These are phyloP conservation scores for Sechiopsis laciniata DNA, from an alignment of 306 rosid species.

Conservation along the genomic window DNA sequence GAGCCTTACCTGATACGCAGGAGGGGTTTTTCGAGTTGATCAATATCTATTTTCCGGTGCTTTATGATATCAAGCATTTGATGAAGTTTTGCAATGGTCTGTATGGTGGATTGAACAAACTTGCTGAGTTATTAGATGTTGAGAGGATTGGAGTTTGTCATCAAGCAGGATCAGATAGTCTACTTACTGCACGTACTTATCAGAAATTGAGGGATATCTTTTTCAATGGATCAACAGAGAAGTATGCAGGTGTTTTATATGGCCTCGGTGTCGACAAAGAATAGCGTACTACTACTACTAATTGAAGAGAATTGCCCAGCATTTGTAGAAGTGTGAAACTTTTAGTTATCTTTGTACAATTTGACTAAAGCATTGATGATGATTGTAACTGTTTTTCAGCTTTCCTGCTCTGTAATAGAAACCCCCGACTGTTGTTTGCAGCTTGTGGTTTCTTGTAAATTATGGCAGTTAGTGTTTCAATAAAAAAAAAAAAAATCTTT, in stretches of 20 bases:
- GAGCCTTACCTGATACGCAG: slow-evolving; percentile 42
- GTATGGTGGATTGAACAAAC: slow-evolving; percentile 66
- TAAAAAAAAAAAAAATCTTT: slow-evolving; percentile 24
- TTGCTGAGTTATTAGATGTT: slow-evolving; percentile 60
- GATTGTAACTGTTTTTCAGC: slow-evolving; percentile 32
- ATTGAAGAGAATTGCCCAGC: slow-evolving; percentile 37
- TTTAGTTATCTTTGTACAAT: slow-evolving; percentile 51
- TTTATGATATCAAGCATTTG: slow-evolving; percentile 65
- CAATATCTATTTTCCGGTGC: slow-evolving; percentile 43
- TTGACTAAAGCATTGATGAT: slow-evolving; percentile 30
- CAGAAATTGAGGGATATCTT: slow-evolving; percentile 55
- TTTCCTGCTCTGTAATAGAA: slow-evolving; percentile 45
- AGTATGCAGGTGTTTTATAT: slow-evolving; percentile 54
- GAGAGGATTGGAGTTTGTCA: slow-evolving; percentile 62
- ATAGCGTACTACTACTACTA: slow-evolving; percentile 36
- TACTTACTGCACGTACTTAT: slow-evolving; percentile 48
- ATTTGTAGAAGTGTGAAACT: slow-evolving; percentile 39
- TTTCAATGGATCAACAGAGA: slow-evolving; percentile 55
- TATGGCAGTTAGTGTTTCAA: slow-evolving; percentile 50
- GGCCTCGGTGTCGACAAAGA: slow-evolving; percentile 59
- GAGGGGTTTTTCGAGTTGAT: slow-evolving; percentile 51
- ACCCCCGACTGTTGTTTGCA: slow-evolving; percentile 45
- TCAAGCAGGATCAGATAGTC: slow-evolving; percentile 72
- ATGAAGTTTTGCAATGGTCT: slow-evolving; percentile 74
- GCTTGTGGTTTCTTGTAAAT: slow-evolving; percentile 59